Percentiles rank a stretch among this genome's conserved stretches.
Conservation (phyloP, 2,329 filamentous ascomycete genomes). For the Mariannaea sp. region DNA sequence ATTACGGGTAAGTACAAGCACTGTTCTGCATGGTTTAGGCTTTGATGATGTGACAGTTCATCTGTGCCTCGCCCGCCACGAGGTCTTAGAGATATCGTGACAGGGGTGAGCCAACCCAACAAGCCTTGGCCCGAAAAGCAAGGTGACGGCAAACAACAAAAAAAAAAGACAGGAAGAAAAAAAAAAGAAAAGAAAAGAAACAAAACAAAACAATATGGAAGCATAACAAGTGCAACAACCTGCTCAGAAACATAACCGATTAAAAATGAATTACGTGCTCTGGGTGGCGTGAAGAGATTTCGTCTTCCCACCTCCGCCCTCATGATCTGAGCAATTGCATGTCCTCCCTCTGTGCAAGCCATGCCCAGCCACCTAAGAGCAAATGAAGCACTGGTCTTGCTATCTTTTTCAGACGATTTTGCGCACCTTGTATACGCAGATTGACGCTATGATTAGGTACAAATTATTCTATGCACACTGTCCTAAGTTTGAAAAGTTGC, state of each 20-base stretch:
- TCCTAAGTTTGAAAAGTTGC: too few species aligned
- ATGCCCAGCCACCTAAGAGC: neutral
- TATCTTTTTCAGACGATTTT: conserved; percentile 1
- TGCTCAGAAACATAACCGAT: too few species aligned
- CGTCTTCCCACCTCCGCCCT: neutral
- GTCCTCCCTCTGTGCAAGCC: neutral
- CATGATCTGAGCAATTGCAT: neutral
- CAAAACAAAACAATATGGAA: neutral
- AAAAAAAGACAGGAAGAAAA: neutral
- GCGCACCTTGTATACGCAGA: too few species aligned
- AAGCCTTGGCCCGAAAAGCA: neutral
- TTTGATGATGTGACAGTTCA: conserved; percentile 13
- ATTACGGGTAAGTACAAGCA: neutral
- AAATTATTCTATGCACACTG: too few species aligned
- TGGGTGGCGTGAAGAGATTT: neutral
- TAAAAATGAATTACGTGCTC: too few species aligned
- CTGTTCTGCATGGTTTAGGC: neutral
- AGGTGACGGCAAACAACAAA: neutral
- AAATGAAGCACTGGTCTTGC: neutral
- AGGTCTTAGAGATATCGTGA: conserved; percentile 8
- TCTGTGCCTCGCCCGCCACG: conserved; percentile 6
- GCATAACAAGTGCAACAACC: too few species aligned
- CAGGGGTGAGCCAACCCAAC: neutral
- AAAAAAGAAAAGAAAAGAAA: neutral
- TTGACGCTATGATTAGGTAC: too few species aligned